A percentile compares a stretch with the other conserved stretches of the same genome.
These are phyloP conservation scores for Moricandia moricandioides DNA, from an alignment of 345 rosid genomes.

Conservation along the genomic window DNA sequence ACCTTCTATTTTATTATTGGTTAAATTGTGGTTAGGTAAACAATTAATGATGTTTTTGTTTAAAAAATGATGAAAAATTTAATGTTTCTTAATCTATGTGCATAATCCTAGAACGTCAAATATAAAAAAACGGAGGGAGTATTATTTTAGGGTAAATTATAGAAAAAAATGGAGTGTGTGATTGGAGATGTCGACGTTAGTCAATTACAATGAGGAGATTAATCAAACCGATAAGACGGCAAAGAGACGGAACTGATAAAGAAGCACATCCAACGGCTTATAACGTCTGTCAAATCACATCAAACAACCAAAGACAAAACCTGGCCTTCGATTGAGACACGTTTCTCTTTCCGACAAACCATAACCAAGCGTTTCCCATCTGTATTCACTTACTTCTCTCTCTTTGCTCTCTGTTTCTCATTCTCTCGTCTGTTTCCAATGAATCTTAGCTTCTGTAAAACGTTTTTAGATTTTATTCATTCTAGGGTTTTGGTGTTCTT, in stretches of 20 bases:
- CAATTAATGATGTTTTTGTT: too few species aligned
- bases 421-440: not conserved
- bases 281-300: slow-evolving; percentile 4
- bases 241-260: slow-evolving; percentile 20
- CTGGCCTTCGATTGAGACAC: slow-evolving; percentile 22
- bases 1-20: too few species aligned
- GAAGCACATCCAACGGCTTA: slow-evolving; percentile 30
- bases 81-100: too few species aligned
- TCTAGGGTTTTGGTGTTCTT: not conserved
- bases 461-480: not conserved
- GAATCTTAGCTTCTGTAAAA: not conserved
- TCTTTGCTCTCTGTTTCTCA: not conserved
- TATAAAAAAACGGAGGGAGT: too few species aligned
- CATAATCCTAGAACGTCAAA: too few species aligned
- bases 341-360: slow-evolving; percentile 34
- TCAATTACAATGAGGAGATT: not conserved
- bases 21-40: too few species aligned
- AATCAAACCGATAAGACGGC: slow-evolving; percentile 29
- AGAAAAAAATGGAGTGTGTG: too few species aligned
- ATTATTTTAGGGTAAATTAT: too few species aligned
- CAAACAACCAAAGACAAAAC: slow-evolving; percentile 8
- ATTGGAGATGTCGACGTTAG: too few species aligned
- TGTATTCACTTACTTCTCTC: slow-evolving; percentile 8
- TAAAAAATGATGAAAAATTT: too few species aligned
- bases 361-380: slow-evolving; percentile 34